A percentile compares a stretch with the other conserved stretches of the same genome.
Conservation (phyloP, 352 stramenopile genomes). For the Phytopythium boreale region DNA sequence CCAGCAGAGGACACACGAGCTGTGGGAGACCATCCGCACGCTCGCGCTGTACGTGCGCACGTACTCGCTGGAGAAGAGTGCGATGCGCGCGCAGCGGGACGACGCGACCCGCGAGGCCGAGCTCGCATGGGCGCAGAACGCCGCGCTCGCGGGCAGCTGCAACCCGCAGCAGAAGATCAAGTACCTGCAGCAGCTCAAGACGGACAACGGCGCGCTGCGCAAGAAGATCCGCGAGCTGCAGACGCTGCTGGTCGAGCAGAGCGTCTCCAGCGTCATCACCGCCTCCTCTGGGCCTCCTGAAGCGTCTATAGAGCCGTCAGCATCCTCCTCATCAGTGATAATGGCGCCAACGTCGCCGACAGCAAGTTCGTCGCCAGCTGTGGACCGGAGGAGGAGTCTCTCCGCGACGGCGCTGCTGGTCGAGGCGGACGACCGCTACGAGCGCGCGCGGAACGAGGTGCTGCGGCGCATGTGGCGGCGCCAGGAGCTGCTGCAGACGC, state of each 20-base stretch:
- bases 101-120: constrained; percentile 54
- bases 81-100: constrained; percentile 49
- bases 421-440: constrained; percentile 19
- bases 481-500: constrained; percentile 44
- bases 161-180: constrained; percentile 75
- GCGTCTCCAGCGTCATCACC: not conserved
- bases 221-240: constrained; percentile 60
- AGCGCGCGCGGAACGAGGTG: constrained; percentile 35
- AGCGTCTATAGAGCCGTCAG: not conserved
- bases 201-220: constrained; percentile 52
- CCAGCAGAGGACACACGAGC: constrained; percentile 61
- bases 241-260: constrained; percentile 25
- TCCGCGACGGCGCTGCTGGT: constrained; percentile 18
- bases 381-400: not conserved
- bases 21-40: constrained; percentile 64
- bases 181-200: constrained; percentile 69
- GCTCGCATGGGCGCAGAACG: constrained; percentile 53
- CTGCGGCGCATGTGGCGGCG: constrained; percentile 48
- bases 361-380: constrained; percentile 3
- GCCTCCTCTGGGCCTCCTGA: not conserved
- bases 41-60: constrained; percentile 60
- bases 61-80: constrained; percentile 47
- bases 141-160: constrained; percentile 48
- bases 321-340: constrained; percentile 7
- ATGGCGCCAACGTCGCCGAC: constrained; percentile 6